phyloP scores from a whole-genome alignment of 2,329 filamentous ascomycete genomes.

The Fusarium chaquense region DNA sequence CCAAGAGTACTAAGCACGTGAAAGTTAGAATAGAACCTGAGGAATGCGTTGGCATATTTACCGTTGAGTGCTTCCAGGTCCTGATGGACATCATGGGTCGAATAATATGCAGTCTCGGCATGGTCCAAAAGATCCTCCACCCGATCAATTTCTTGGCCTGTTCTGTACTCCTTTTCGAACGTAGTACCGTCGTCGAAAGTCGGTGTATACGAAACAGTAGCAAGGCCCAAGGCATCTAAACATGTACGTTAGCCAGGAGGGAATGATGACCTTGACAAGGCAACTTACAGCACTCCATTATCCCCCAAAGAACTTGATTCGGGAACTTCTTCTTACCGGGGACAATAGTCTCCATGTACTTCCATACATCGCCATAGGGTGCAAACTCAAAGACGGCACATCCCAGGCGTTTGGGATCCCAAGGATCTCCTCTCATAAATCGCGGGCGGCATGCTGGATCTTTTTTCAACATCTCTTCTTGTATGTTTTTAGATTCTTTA shows the following conservation, averaged over 20 bases:
- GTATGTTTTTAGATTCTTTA: slow-evolving; percentile 20
- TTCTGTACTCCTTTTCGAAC: slow-evolving; percentile 34
- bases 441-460: neutral
- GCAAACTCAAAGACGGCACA: slow-evolving; percentile 48
- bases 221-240: slow-evolving; percentile 47
- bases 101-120: slow-evolving; percentile 3
- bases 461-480: slow-evolving; percentile 4
- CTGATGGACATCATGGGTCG: slow-evolving; percentile 48
- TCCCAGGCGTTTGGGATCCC: slow-evolving; percentile 1
- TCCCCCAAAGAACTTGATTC: slow-evolving; percentile 46
- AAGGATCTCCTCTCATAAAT: slow-evolving; percentile 1
- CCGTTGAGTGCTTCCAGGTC: slow-evolving; percentile 50
- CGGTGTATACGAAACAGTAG: slow-evolving; percentile 47
- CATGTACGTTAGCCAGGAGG: slow-evolving; percentile 1
- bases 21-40: slow-evolving; percentile 4
- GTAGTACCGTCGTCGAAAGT: neutral
- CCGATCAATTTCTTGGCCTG: neutral
- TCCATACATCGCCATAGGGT: slow-evolving; percentile 41
- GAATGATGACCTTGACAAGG: neutral
- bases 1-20: slow-evolving; percentile 39
- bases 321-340: slow-evolving; percentile 17
- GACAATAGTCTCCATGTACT: slow-evolving; percentile 28
- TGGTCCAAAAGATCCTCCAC: slow-evolving; percentile 10
- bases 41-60: slow-evolving; percentile 18
- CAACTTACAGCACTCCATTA: slow-evolving; percentile 50